A percentile compares a stretch with the other conserved stretches of the same genome.
Conservation (phyloP, 495 filamentous ascomycete species). For the Jackrogersella minutella region DNA sequence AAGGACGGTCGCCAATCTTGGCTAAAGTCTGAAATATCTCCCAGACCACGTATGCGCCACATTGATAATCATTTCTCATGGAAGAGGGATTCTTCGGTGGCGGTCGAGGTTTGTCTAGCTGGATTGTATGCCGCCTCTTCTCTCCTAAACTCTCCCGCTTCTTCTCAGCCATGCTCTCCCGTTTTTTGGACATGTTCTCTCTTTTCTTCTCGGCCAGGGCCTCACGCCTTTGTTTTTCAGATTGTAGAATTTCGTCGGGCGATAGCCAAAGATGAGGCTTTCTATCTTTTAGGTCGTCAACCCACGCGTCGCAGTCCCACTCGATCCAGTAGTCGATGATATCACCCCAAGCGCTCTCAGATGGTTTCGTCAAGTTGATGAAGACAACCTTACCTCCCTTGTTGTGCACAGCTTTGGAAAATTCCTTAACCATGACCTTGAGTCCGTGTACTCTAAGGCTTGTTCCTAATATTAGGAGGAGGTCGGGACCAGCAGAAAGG, state of each 20-base stretch:
- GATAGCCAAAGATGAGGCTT: slow-evolving; percentile 65
- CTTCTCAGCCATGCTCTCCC: slow-evolving; percentile 41
- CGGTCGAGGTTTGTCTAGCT: slow-evolving; percentile 35
- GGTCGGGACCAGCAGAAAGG: slow-evolving; percentile 65
- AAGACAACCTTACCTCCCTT: slow-evolving; percentile 71
- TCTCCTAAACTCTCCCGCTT: slow-evolving; percentile 23
- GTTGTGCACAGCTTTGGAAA: slow-evolving; percentile 73
- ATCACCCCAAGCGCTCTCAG: slow-evolving; percentile 72
- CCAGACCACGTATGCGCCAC: slow-evolving; percentile 45
- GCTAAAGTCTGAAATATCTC: slow-evolving; percentile 45
- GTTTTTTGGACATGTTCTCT: slow-evolving; percentile 39
- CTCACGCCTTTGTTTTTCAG: slow-evolving; percentile 46
- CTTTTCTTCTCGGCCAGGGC: slow-evolving; percentile 43
- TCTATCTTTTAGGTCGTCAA: slow-evolving; percentile 62
- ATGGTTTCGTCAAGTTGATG: slow-evolving; percentile 72
- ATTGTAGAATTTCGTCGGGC: slow-evolving; percentile 47
- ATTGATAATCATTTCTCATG: slow-evolving; percentile 47
- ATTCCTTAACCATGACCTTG: slow-evolving; percentile 71
- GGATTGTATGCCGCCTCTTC: slow-evolving; percentile 31
- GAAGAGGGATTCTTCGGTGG: slow-evolving; percentile 44
- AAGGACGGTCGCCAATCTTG: slow-evolving; percentile 44
- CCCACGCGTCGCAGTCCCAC: slow-evolving; percentile 78
- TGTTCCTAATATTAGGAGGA: slow-evolving; percentile 72
- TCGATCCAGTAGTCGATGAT: slow-evolving; percentile 73
- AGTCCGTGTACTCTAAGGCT: slow-evolving; percentile 74